These are phyloP conservation scores for Aureobasidium melanogenum DNA, from an alignment of 2,329 filamentous ascomycete genomes.

Conservation along the genomic window DNA sequence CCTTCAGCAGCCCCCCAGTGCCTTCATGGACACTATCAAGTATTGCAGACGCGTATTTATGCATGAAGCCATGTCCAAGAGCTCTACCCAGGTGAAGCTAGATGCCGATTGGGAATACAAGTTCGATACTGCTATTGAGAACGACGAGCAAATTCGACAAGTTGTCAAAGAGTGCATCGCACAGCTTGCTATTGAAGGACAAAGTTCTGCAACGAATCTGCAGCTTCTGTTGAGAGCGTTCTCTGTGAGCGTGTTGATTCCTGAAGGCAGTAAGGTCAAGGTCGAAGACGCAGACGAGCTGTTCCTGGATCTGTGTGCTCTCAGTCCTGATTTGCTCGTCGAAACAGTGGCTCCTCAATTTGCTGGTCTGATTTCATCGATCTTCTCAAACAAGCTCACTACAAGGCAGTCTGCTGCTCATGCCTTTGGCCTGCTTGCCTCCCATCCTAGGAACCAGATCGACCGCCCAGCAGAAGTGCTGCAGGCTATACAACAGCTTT, in stretches of 20 bases:
- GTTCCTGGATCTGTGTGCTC: conserved; percentile 47
- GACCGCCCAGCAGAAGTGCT: conserved; percentile 34
- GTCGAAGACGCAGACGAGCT: conserved; percentile 21
- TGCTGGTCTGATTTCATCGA: conserved; percentile 47
- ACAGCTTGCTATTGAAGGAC: conserved; percentile 22
- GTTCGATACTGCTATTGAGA: conserved; percentile 62
- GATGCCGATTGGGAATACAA: conserved; percentile 80
- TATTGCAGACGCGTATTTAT: conserved; percentile 59
- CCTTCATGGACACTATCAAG: conserved; percentile 59
- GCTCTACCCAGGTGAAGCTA: conserved; percentile 40
- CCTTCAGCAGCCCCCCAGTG: conserved; percentile 27
- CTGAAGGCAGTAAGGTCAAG: conserved; percentile 7
- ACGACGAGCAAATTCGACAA: conserved; percentile 56
- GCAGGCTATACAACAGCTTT: conserved; percentile 37
- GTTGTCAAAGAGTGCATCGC: conserved; percentile 49
- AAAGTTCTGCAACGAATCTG: conserved; percentile 16
- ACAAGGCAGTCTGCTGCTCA: conserved; percentile 59
- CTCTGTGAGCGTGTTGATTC: conserved; percentile 2
- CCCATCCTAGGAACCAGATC: conserved; percentile 41
- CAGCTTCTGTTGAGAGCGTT: conserved; percentile 14
- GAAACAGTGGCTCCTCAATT: conserved; percentile 41
- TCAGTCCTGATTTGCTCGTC: conserved; percentile 46
- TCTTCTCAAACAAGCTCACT: conserved; percentile 64
- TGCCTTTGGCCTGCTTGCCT: conserved; percentile 66
- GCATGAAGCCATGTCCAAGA: conserved; percentile 44